phyloP scores from a whole-genome alignment of 768 basidiomycete species.

The Leccinellum albellum region DNA sequence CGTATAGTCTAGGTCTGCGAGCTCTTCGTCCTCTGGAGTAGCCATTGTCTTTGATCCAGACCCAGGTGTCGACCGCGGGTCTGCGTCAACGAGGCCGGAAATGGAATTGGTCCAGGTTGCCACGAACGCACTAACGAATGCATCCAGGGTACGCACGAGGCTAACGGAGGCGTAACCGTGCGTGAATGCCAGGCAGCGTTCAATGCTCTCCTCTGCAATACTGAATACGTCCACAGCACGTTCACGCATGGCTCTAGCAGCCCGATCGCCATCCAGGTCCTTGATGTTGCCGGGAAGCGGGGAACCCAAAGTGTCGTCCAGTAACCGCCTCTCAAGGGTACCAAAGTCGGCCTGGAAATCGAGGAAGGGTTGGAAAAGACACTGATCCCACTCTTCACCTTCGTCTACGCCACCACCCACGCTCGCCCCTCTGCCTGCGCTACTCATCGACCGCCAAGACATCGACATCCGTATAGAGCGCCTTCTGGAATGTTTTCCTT shows the following conservation, averaged over 20 bases:
- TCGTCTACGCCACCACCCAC: constrained; percentile 17
- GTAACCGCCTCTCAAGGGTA: constrained; percentile 65
- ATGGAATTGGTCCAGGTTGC: constrained; percentile 57
- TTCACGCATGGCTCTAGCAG: constrained; percentile 69
- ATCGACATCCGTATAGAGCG: constrained; percentile 65
- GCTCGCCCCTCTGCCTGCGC: constrained; percentile 14
- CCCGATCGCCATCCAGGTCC: constrained; percentile 35
- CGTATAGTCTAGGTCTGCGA: constrained; percentile 82
- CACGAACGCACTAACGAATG: constrained; percentile 67
- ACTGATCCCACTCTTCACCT: constrained; percentile 76
- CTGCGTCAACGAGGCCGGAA: constrained; percentile 33
- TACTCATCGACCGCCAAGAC: constrained; percentile 47
- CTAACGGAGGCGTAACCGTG: constrained; percentile 83
- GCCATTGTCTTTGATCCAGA: constrained; percentile 28
- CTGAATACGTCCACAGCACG: constrained; percentile 70
- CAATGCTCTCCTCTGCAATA: constrained; percentile 75
- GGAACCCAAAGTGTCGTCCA: constrained; percentile 56
- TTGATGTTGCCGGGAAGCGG: constrained; percentile 34
- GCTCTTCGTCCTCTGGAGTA: constrained; percentile 46
- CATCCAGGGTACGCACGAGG: constrained; percentile 71
- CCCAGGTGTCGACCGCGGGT: constrained; percentile 26
- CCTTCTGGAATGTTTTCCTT: constrained; percentile 39
- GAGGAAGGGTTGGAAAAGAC: constrained; percentile 90
- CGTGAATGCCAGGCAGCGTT: constrained; percentile 74
- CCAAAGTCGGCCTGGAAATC: constrained; percentile 87